A percentile compares a stretch with the other conserved stretches of the same genome.
Evolutionary conservation across 345 rosid species (phyloP).

Genomic region (Pistacia vera): DNA sequence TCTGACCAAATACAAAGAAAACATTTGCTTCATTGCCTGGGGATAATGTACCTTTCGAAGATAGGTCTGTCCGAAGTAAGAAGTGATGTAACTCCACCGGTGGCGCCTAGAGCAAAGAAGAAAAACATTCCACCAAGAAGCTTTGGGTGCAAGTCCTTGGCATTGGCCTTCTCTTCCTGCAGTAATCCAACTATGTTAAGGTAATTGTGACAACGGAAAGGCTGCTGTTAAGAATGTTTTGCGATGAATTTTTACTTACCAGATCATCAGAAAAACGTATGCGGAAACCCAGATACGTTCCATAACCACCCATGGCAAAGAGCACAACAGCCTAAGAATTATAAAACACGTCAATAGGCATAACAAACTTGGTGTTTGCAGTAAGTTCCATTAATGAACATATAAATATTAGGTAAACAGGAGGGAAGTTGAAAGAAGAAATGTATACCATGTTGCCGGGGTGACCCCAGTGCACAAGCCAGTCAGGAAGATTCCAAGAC

Average conservation of each 20-base stretch:
- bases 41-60: slow-evolving; percentile 58
- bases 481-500: slow-evolving; percentile 72
- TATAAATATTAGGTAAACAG: background rate
- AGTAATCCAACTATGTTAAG: background rate
- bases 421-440: slow-evolving; percentile 8
- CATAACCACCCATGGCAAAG: slow-evolving; percentile 96
- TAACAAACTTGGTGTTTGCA: slow-evolving; percentile 2
- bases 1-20: no score
- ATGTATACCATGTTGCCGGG: slow-evolving; percentile 83
- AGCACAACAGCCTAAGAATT: slow-evolving; percentile 81
- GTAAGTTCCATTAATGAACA: background rate
- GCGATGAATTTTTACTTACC: slow-evolving; percentile 41
- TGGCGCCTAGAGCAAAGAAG: slow-evolving; percentile 95
- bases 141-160: slow-evolving; percentile 92
- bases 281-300: slow-evolving; percentile 88
- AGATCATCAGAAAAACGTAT: slow-evolving; percentile 71
- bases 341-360: background rate
- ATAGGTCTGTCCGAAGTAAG: slow-evolving; percentile 87
- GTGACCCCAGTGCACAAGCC: slow-evolving; percentile 98
- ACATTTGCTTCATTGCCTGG: no score
- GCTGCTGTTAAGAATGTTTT: background rate
- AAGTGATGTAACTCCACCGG: slow-evolving; percentile 83
- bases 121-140: slow-evolving; percentile 92
- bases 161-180: slow-evolving; percentile 89
- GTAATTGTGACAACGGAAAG: background rate